Percentiles rank a stretch among this genome's conserved stretches.
Conservation (phyloP, 2,329 filamentous ascomycete species). For the Pseudodiploospora longispora region DNA sequence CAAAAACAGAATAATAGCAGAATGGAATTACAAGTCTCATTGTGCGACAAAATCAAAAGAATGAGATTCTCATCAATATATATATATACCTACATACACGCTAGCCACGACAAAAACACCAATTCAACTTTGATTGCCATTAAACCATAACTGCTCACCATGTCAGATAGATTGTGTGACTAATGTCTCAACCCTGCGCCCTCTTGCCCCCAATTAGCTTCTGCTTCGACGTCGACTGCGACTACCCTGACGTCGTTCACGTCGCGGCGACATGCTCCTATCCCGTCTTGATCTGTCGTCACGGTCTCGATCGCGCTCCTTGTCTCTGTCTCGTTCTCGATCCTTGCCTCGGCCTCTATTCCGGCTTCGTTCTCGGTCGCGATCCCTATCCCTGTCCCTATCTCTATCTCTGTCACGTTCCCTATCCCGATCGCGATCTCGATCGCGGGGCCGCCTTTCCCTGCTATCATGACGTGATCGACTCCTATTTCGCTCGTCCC, state of each 20-base stretch:
- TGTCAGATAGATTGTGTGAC: too few species aligned
- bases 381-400: conserved; percentile 27
- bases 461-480: conserved; percentile 27
- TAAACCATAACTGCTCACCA: too few species aligned
- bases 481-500: conserved; percentile 31
- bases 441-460: conserved; percentile 23
- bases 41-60: too few species aligned
- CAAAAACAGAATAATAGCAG: too few species aligned
- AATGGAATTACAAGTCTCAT: too few species aligned
- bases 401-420: conserved; percentile 20
- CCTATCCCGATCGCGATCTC: conserved; percentile 28
- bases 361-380: conserved; percentile 24
- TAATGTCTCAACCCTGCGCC: too few species aligned
- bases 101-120: too few species aligned
- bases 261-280: conserved; percentile 26
- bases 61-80: too few species aligned
- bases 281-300: conserved; percentile 20
- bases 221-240: conserved; percentile 32
- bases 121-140: too few species aligned
- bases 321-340: conserved; percentile 25
- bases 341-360: conserved; percentile 23
- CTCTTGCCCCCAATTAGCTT: conserved; percentile 6
- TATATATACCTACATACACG: too few species aligned
- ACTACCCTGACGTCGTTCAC: conserved; percentile 29
- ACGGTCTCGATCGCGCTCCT: conserved; percentile 36